Evolutionary conservation across 2,329 filamentous ascomycete genomes (phyloP), one percentile per base, ranked within the genome.

Genomic region (Phyllosticta paracitricarpa): DNA sequence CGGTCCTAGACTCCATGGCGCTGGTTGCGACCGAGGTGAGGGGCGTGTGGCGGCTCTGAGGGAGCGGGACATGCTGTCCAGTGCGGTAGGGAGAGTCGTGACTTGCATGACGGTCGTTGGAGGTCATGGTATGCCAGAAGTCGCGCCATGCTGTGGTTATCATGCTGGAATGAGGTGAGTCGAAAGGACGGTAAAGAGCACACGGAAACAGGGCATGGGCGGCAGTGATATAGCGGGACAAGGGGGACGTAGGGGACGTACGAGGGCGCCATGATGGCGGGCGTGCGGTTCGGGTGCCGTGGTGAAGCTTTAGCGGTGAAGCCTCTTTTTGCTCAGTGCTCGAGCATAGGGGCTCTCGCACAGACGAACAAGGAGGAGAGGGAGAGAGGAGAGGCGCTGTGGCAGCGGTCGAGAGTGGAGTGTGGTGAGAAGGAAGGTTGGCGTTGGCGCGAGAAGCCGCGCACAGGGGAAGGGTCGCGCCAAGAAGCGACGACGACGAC

Each of bases 61-160:
- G 86, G 64, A 97, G 84, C 64, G 92, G 91, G 64, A 96, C 89
- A 77, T 97, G 93, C 72, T 89, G 86, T 65, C 92, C 91, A 64
- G 89, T 90, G 72, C 92, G 87, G 77, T 96, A 95, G 57, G 94
- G 92, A 63, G 93, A 96, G 77, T 99, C 90, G 80, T 88, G 89
- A 64, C 86, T 88, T 65, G 94, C 96, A 79, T 99, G 85, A 64
- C 94, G 96, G 79, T 86, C 82, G 70, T 86, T 82, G 65, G 84
- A 87, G 73, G 84, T 88, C 82, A 89, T 76, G 63, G 74, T 94
- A 68, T 97, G 94, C 94, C 94, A 99, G 79, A 99, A 93, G 64
- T 89, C 89, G 77, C 89, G 89, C 77, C 94, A 89, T 76, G 88
- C 85, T 61, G 67, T 64, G 35, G 71, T 67, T 56, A 75, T 54